Conservation (phyloP, 768 basidiomycete species). For the Sarcomyxa edulis region DNA sequence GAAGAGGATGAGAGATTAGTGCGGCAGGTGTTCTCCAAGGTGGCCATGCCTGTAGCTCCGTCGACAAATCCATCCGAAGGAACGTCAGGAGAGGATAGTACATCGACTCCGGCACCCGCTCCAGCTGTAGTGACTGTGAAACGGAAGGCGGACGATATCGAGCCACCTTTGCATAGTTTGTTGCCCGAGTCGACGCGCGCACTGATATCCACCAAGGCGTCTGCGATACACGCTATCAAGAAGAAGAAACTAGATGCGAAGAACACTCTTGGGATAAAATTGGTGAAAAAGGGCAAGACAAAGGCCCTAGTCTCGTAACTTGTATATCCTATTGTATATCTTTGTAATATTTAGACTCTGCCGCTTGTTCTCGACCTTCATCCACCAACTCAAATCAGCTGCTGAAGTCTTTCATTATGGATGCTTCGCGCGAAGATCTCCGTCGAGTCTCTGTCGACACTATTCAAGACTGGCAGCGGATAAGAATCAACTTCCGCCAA, state of each 20-base stretch:
- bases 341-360: slow-evolving; percentile 8
- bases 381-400: too few relatives aligned
- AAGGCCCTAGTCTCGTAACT: neutral
- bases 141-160: slow-evolving; percentile 76
- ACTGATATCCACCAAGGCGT: slow-evolving; percentile 47
- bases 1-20: slow-evolving; percentile 93
- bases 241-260: slow-evolving; percentile 62
- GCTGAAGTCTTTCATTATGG: slow-evolving; percentile 27
- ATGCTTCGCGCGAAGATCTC: slow-evolving; percentile 33
- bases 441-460: slow-evolving; percentile 59
- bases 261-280: slow-evolving; percentile 69
- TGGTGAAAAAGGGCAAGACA: slow-evolving; percentile 46
- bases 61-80: slow-evolving; percentile 15
- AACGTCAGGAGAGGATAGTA: neutral
- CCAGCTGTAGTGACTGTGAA: slow-evolving; percentile 63
- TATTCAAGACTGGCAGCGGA: slow-evolving; percentile 59
- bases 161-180: slow-evolving; percentile 65
- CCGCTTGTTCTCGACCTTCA: too few relatives aligned
- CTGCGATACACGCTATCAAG: slow-evolving; percentile 37
- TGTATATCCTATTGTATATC: slow-evolving; percentile 5
- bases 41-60: slow-evolving; percentile 34
- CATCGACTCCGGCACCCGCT: slow-evolving; percentile 11
- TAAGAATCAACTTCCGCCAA: slow-evolving; percentile 47
- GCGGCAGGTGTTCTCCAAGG: slow-evolving; percentile 80
- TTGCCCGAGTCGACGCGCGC: slow-evolving; percentile 61